Evolutionary conservation across 495 filamentous ascomycete genomes (phyloP), one percentile per base, ranked within the genome.

Genomic region (Neurospora sublineolata): DNA sequence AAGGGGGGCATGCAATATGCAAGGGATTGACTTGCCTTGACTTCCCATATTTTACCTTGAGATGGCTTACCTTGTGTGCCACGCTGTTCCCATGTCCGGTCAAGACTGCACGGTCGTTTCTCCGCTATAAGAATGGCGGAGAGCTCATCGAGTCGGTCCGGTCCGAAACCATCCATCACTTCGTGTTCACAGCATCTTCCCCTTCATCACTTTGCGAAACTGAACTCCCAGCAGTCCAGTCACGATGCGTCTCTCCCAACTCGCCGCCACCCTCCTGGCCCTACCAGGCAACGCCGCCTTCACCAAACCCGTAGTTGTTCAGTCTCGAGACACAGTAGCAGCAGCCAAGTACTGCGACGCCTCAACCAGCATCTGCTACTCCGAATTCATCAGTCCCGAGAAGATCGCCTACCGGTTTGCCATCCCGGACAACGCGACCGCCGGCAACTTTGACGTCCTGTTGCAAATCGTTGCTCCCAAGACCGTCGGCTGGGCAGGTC

Each of bases 391-490:
- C 36, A 79, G 74, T 23, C 72, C 77, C 14, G 77, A 76, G 58
- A 70, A 75, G 33, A 78, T 82, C n/a, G 73, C 77, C 12, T 80
- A 74, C 73, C 77, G 79, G 18, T 72, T 82, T n/a, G 81, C 81
- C 72, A 81, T 82, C 37, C 79, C 81, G 10, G 79, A 81, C 68
- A 77, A 72, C 9, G 80, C 81, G 6, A 81, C 71, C 1, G 74
- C 76, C 11, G 75, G 73, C 14, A 72, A 69, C 68, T 83, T 82
- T 68, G 78, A 80, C 44, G 69, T 80, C n/a, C 70, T 81, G 14
- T 73, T 83, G 16, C 79, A 80, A 71, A 79, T 83, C 40, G 74
- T 74, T 10, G 81, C 81, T 3, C 80, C 81, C 68, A 79, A 77
- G 73, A 68, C 78, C 20, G 77, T 77, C 27, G 80, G 80, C 37